Evolutionary conservation across 768 basidiomycete species (phyloP).

Genomic region (Kondoa malvinella): DNA sequence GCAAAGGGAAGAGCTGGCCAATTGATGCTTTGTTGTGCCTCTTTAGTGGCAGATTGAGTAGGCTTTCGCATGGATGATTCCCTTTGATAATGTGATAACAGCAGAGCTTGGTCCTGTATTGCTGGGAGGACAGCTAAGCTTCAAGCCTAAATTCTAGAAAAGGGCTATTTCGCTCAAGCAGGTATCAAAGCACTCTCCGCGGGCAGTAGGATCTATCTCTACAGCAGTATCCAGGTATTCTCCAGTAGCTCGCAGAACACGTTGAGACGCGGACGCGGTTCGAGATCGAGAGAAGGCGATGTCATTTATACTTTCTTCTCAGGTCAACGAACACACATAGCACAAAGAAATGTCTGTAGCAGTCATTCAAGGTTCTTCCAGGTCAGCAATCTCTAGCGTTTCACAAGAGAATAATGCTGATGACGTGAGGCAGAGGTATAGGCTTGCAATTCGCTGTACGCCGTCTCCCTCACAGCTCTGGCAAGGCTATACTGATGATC

Average conservation of each 20-base stretch:
- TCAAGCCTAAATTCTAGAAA: too few species aligned
- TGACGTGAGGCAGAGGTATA: neutral
- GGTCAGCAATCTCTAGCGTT: too few species aligned
- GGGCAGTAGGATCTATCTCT: too few species aligned
- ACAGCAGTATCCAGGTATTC: too few species aligned
- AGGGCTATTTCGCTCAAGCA: too few species aligned
- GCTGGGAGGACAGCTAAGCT: too few species aligned
- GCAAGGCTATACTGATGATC: neutral
- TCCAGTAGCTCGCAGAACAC: neutral
- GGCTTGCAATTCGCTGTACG: conserved; percentile 2
- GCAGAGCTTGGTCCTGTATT: too few species aligned
- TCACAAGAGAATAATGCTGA: too few species aligned
- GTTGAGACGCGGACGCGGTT: neutral
- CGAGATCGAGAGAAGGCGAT: neutral
- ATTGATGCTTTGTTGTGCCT: neutral
- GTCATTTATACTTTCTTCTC: neutral
- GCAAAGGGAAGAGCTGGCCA: neutral
- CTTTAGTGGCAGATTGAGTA: too few species aligned
- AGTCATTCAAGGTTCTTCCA: conserved; percentile 7
- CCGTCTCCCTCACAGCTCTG: neutral
- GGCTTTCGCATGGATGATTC: too few species aligned
- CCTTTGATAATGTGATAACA: too few species aligned
- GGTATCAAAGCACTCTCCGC: too few species aligned
- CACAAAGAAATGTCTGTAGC: conserved; percentile 6
- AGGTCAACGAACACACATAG: neutral